A percentile compares a stretch with the other conserved stretches of the same genome.
Conservation (phyloP, 2,329 filamentous ascomycete genomes). For the Penicillium sp. region DNA sequence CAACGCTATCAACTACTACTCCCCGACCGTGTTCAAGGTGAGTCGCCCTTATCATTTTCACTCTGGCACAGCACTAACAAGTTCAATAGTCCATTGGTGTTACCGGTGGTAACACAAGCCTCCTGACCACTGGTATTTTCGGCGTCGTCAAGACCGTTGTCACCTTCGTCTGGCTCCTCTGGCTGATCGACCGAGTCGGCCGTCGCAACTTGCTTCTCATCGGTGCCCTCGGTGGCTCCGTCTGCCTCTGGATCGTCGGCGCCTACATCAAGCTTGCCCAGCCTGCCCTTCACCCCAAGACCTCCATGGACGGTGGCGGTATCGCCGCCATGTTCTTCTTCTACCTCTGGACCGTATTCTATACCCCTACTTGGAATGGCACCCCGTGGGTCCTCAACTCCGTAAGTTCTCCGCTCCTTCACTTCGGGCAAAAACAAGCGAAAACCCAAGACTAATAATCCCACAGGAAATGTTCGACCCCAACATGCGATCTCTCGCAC, state of each 20-base stretch:
- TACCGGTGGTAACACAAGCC: constrained; percentile 56
- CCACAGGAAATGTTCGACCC: constrained; percentile 66
- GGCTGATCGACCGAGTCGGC: constrained; percentile 64
- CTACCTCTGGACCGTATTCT: constrained; percentile 72
- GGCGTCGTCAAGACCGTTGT: constrained; percentile 71
- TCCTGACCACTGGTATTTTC: constrained; percentile 72
- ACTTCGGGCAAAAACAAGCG: neutral
- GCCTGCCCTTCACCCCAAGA: constrained; percentile 23
- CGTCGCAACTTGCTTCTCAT: constrained; percentile 63
- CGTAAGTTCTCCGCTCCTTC: constrained; percentile 19
- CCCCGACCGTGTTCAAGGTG: constrained; percentile 63
- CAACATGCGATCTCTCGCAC: constrained; percentile 66
- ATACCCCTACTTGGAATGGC: constrained; percentile 71
- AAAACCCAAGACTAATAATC: constrained; percentile 8
- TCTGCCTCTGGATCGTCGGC: constrained; percentile 40
- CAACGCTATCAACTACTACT: constrained; percentile 77
- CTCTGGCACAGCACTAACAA: neutral
- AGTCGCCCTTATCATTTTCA: neutral
- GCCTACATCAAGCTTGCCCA: constrained; percentile 38
- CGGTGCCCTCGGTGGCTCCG: constrained; percentile 61
- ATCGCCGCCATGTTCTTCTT: constrained; percentile 61
- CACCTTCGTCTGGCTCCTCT: constrained; percentile 68
- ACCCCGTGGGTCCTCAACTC: constrained; percentile 74
- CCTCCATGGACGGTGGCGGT: constrained; percentile 30
- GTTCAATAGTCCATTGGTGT: constrained; percentile 54